phyloP scores from a whole-genome alignment of 495 filamentous ascomycete genomes.

The Xylaria sp. region DNA sequence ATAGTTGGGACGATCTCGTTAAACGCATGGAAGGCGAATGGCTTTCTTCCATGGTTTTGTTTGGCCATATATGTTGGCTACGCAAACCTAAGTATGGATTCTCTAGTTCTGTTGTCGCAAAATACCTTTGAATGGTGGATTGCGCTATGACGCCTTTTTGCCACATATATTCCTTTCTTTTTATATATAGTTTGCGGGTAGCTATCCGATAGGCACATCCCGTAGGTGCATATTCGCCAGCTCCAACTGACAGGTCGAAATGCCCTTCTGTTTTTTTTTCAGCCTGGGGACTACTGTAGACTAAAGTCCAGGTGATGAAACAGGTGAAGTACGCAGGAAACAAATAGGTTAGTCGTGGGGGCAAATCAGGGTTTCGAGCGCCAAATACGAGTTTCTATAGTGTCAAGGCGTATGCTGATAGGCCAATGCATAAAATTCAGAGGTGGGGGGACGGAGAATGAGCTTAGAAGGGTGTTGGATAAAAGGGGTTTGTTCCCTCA shows the following conservation, averaged over 20 bases:
- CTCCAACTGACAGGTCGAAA: not conserved
- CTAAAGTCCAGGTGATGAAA: not conserved
- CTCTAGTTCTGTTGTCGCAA: not conserved
- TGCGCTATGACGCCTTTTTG: not conserved
- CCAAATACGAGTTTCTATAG: conserved; percentile 13
- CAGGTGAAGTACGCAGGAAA: not conserved
- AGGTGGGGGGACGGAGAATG: not conserved
- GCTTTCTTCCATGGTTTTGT: not conserved
- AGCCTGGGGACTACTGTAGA: not conserved
- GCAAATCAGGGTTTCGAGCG: not conserved
- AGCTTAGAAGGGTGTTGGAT: not conserved
- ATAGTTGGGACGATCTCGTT: conserved; percentile 8
- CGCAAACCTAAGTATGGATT: not conserved
- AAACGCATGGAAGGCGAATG: not conserved
- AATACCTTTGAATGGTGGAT: not conserved
- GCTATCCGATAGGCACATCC: not conserved
- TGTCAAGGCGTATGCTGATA: conserved; percentile 6
- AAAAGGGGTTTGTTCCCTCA: conserved; percentile 2
- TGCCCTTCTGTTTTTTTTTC: not conserved
- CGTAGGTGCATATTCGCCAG: not conserved
- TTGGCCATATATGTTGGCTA: not conserved
- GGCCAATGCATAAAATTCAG: not conserved
- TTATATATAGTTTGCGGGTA: too few species aligned
- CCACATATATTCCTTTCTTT: too few species aligned
- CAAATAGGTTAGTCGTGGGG: not conserved